Evolutionary conservation across 805 yeast genomes (phyloP).

Genomic region (Ogataea wickerhamii): DNA sequence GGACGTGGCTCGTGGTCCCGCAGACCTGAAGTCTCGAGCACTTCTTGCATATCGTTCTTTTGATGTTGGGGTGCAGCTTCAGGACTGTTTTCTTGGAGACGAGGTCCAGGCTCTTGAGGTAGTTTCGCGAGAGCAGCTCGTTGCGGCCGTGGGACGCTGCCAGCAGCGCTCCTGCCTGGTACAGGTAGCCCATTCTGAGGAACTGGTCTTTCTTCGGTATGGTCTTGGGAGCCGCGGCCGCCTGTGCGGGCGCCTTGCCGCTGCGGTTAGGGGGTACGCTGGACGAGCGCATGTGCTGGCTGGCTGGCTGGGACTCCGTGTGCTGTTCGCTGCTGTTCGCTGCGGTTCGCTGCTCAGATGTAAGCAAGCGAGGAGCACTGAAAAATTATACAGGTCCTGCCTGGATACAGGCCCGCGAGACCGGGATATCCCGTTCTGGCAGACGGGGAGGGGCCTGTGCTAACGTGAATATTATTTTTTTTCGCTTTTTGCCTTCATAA

Average conservation of each 20-base stretch:
- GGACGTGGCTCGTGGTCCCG: slow-evolving; percentile 39
- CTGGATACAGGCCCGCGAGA: too few relatives aligned
- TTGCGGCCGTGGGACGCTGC: slow-evolving; percentile 25
- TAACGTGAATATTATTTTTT: too few relatives aligned
- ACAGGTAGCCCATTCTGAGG: slow-evolving; percentile 55
- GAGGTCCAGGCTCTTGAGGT: slow-evolving; percentile 50
- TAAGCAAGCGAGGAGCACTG: too few relatives aligned
- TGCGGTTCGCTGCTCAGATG: too few relatives aligned
- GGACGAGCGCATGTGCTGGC: too few relatives aligned
- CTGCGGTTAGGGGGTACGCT: too few relatives aligned
- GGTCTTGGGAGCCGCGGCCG: slow-evolving; percentile 33
- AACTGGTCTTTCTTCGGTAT: slow-evolving; percentile 56
- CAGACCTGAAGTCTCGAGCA: slow-evolving; percentile 55
- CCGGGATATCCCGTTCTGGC: too few relatives aligned
- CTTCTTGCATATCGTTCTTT: slow-evolving; percentile 65
- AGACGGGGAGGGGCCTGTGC: too few relatives aligned
- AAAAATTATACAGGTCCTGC: too few relatives aligned
- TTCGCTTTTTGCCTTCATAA: too few relatives aligned
- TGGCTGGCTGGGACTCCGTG: too few relatives aligned
- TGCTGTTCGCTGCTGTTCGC: too few relatives aligned
- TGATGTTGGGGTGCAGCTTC: slow-evolving; percentile 59
- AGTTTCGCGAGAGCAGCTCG: slow-evolving; percentile 50
- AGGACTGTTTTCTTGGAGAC: slow-evolving; percentile 68
- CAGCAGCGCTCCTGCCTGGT: slow-evolving; percentile 48
- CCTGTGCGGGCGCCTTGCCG: neutral